Evolutionary conservation across 1,284 basidiomycete species (phyloP).

Genomic region (Malassezia furfur): DNA sequence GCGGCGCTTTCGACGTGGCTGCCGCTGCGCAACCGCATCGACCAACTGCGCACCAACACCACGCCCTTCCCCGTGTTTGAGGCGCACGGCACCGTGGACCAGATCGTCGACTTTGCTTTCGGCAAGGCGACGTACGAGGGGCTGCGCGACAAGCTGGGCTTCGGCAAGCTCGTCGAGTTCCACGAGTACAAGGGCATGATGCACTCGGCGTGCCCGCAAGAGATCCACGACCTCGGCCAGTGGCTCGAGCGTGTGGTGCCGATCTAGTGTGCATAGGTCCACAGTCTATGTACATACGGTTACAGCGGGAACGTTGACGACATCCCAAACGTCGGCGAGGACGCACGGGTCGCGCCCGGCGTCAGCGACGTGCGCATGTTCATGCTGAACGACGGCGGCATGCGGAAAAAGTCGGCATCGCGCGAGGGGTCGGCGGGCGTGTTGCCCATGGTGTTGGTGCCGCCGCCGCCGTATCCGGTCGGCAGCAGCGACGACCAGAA

Average conservation of each 20-base stretch:
- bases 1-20: conserved; percentile 42
- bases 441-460: not conserved
- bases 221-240: conserved; percentile 17
- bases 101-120: conserved; percentile 35
- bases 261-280: not conserved
- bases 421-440: conserved; percentile 4
- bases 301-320: conserved; percentile 9
- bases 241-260: conserved; percentile 17
- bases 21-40: conserved; percentile 37
- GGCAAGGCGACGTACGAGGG: conserved; percentile 28
- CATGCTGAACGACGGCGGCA: not conserved
- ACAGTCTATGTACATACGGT: not conserved
- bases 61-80: conserved; percentile 34
- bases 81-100: conserved; percentile 41
- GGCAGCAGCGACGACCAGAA: conserved; percentile 19
- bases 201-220: conserved; percentile 43
- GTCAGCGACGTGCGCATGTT: conserved; percentile 10
- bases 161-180: conserved; percentile 25
- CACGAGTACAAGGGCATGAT: conserved; percentile 39
- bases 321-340: conserved; percentile 12
- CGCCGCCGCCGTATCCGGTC: conserved; percentile 16
- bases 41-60: conserved; percentile 21
- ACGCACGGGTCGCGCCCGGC: conserved; percentile 19
- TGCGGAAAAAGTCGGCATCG: conserved; percentile 10
- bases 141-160: conserved; percentile 28